phyloP scores from a whole-genome alignment of 2,329 filamentous ascomycete genomes.

The Aspergillus oerlinghausenensis region DNA sequence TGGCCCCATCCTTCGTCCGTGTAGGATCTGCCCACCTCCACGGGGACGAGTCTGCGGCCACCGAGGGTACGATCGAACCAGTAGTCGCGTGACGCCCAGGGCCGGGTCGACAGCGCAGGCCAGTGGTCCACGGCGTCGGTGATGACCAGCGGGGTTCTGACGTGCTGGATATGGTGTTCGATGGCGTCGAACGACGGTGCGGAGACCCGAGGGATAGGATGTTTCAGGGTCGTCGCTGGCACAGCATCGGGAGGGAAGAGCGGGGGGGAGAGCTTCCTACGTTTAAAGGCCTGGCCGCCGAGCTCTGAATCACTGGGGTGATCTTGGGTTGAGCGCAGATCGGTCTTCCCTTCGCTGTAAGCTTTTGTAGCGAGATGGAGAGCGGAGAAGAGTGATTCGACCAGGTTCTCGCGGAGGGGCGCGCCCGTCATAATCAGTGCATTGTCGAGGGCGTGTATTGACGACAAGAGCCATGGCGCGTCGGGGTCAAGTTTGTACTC shows the following conservation, averaged over 20 bases:
- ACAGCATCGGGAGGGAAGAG: conserved; percentile 31
- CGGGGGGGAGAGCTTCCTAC: conserved; percentile 27
- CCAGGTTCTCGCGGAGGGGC: conserved; percentile 48
- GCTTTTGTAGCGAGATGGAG: conserved; percentile 23
- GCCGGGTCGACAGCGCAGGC: conserved; percentile 66
- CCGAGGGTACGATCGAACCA: conserved; percentile 68
- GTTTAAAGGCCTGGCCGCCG: conserved; percentile 18
- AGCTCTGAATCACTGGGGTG: background rate
- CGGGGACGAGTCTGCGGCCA: conserved; percentile 74
- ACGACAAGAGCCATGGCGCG: conserved; percentile 48
- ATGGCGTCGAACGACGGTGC: conserved; percentile 56
- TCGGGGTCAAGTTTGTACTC: conserved; percentile 12
- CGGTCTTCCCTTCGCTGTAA: background rate
- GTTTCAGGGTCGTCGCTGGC: conserved; percentile 30
- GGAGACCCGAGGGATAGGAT: conserved; percentile 37
- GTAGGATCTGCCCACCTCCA: conserved; percentile 83
- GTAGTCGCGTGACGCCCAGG: conserved; percentile 72
- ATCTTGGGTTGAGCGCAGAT: background rate
- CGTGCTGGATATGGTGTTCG: conserved; percentile 53
- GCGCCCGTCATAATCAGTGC: conserved; percentile 71
- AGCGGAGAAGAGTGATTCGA: conserved; percentile 34
- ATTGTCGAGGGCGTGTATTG: conserved; percentile 67
- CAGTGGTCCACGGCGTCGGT: conserved; percentile 62
- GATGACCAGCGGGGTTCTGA: conserved; percentile 63
- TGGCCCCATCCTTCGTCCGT: conserved; percentile 83